Base-by-base conservation (phyloP, 345 rosid genomes). In the Toxicodendron radicans region DNA sequence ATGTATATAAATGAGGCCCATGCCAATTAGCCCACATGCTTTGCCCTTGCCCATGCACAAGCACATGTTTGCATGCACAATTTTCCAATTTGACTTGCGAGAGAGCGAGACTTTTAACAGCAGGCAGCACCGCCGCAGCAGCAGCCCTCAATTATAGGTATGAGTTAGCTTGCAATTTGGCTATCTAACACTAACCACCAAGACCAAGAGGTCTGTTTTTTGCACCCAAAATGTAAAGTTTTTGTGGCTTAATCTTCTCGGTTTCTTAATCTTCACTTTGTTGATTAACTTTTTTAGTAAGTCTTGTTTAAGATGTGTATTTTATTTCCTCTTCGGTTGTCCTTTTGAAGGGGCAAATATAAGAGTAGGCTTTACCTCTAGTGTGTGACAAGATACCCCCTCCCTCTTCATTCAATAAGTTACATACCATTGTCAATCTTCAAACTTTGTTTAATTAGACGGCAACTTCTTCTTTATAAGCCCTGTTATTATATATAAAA, bases 101-200 rank as follows among this genome's bases (percentile, higher is more conserved):
- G 3, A 38, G 59, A 2, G 12, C 20, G 20, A 38, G 9, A 48
- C 27, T 74, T 54, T 13, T 75, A 6, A 43, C 21, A 6, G 70
- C 72, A n/a, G 61, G 74, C 80, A 9, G 7, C 51, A 6, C n/a
- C n/a, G n/a, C n/a, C n/a, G n/a, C 21, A 6, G 70, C 72, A n/a
- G 61, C 72, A n/a, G 61, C 76, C 80, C 9, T 8, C 51, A 7
- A 20, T 62, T 57, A 3, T 68, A 49, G 79, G 84, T 74, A 49
- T 6, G 73, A 72, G 77, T 78, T 78, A 78, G 87, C 79, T 80
- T 66, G 74, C 21, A 63, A 33, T 74, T 80, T 73, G 87, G 85
- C 79, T 73, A 68, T 73, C 81, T 64, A 72, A 71, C 75, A 73
- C 79, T 64, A 68, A 54, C 83, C 0, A 78, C 78, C 74, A 46